Conservation (phyloP, 1,139 yeast species). For the Pneumocystis jirovecii region DNA sequence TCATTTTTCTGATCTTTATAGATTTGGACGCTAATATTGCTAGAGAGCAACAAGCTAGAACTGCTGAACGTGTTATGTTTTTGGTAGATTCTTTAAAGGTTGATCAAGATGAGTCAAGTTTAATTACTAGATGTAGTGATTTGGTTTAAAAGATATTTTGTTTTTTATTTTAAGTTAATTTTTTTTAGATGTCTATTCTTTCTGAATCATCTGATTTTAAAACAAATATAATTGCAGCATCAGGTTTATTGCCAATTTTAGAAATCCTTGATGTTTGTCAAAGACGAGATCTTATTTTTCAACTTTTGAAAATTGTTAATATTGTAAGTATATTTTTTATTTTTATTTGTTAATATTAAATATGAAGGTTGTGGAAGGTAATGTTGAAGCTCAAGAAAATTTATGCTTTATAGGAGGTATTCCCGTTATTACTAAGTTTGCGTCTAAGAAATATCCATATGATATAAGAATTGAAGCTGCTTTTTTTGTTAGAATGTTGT, state of each 20-base stretch:
- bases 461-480: slow-evolving; percentile 34
- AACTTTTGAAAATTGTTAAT: slow-evolving; percentile 32
- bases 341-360: not conserved
- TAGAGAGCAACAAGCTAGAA: slow-evolving; percentile 18
- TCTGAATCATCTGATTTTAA: slow-evolving; percentile 25
- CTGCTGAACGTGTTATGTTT: slow-evolving; percentile 15
- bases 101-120: slow-evolving; percentile 3
- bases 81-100: slow-evolving; percentile 15
- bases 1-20: not conserved
- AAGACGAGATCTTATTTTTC: slow-evolving; percentile 28
- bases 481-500: slow-evolving; percentile 28
- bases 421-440: slow-evolving; percentile 31
- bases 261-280: slow-evolving; percentile 33
- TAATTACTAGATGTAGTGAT: slow-evolving; percentile 1
- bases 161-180: not conserved
- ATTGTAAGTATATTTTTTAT: slow-evolving; percentile 16
- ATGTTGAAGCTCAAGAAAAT: slow-evolving; percentile 32
- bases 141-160: slow-evolving; percentile 2
- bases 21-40: slow-evolving; percentile 17
- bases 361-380: slow-evolving; percentile 22
- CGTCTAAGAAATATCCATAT: slow-evolving; percentile 27
- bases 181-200: slow-evolving; percentile 20
- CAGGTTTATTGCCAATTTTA: slow-evolving; percentile 35
- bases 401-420: slow-evolving; percentile 46
- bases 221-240: slow-evolving; percentile 30